phyloP scores from a whole-genome alignment of 306 rosid species.

The Cicer bijugum region DNA sequence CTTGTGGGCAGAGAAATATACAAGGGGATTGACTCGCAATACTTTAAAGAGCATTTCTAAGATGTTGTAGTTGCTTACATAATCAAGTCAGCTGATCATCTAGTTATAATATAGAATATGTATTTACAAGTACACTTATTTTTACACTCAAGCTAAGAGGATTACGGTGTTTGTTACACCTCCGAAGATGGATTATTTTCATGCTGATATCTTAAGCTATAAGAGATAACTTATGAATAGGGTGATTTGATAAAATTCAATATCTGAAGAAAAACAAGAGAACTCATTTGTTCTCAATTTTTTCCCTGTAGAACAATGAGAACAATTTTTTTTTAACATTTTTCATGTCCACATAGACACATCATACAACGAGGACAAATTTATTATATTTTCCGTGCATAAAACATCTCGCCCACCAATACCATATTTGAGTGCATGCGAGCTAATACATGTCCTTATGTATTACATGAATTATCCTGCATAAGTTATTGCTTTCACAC shows the following conservation, averaged over 20 bases:
- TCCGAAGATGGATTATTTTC: slow-evolving; percentile 5
- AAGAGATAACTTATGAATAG: slow-evolving; percentile 6
- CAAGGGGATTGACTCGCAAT: slow-evolving; percentile 30
- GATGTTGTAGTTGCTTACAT: slow-evolving; percentile 30
- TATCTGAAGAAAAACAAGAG: neutral
- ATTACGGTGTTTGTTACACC: slow-evolving; percentile 23
- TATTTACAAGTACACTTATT: slow-evolving; percentile 16
- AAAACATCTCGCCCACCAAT: too few relatives aligned
- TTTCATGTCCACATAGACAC: too few relatives aligned
- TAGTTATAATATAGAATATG: slow-evolving; percentile 34
- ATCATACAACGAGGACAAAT: too few relatives aligned
- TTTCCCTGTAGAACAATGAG: too few relatives aligned
- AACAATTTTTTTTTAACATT: too few relatives aligned
- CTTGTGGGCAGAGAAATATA: slow-evolving; percentile 11
- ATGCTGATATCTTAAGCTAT: neutral
- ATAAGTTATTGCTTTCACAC: too few relatives aligned
- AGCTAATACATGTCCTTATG: too few relatives aligned
- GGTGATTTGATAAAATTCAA: slow-evolving; percentile 17
- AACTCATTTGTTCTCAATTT: neutral
- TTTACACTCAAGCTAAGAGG: neutral
- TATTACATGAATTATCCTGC: too few relatives aligned
- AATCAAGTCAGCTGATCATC: slow-evolving; percentile 31
- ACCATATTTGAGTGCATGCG: too few relatives aligned
- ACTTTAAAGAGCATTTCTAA: neutral
- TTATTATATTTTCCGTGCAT: too few relatives aligned